Percentiles rank a stretch among this genome's conserved stretches.
These are phyloP conservation scores for Alternaria sp. DNA, from an alignment of 2,329 filamentous ascomycete species.

Conservation along the genomic window DNA sequence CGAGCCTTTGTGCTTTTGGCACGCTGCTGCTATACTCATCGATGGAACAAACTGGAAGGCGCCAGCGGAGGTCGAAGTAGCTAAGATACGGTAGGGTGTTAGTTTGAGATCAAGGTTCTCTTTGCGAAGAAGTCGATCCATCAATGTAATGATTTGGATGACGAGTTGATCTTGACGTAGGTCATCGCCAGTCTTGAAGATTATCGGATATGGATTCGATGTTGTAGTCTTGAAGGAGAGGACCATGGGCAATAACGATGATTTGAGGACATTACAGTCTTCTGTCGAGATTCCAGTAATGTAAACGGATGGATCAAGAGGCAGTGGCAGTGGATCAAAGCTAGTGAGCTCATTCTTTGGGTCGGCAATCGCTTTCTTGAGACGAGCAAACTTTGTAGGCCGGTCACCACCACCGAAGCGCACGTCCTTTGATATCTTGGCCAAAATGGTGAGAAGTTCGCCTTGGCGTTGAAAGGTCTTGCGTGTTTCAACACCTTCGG, in stretches of 20 bases:
- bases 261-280: constrained; percentile 93
- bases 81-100: constrained; percentile 94
- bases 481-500: constrained; percentile 75
- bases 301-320: constrained; percentile 82
- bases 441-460: constrained; percentile 85
- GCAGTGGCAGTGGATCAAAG: constrained; percentile 87
- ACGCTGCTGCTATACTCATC: constrained; percentile 81
- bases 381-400: constrained; percentile 78
- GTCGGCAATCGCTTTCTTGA: constrained; percentile 85
- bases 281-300: constrained; percentile 83
- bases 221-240: constrained; percentile 85
- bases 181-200: constrained; percentile 98
- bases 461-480: constrained; percentile 84
- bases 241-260: constrained; percentile 88
- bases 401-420: constrained; percentile 81
- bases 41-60: constrained; percentile 94
- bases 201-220: constrained; percentile 83
- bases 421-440: constrained; percentile 88
- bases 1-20: constrained; percentile 80
- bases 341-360: constrained; percentile 85
- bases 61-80: constrained; percentile 87
- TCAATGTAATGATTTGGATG: constrained; percentile 95
- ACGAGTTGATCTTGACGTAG: constrained; percentile 96
- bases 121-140: constrained; percentile 94
- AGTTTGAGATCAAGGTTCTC: constrained; percentile 96